phyloP scores from a whole-genome alignment of 1,139 yeast genomes.

The Sugiyamaella xylanicola region DNA sequence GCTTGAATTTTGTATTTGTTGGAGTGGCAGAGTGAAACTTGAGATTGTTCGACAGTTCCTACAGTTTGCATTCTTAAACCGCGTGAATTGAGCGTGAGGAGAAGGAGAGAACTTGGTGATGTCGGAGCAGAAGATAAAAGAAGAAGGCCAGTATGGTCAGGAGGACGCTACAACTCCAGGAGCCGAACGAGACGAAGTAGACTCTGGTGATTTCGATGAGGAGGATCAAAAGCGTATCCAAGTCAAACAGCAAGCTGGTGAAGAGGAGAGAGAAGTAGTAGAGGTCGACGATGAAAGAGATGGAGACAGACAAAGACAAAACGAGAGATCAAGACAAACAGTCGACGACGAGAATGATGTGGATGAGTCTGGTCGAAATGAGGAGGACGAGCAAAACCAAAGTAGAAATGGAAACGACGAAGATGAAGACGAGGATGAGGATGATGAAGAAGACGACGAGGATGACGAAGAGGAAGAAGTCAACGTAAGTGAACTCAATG shows the following conservation, averaged over 20 bases:
- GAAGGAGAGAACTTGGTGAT: background rate
- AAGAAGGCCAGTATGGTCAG: conserved; percentile 4
- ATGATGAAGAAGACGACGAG: conserved; percentile 36
- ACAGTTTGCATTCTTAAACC: background rate
- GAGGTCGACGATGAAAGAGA: too few relatives aligned
- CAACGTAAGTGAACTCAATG: conserved; percentile 34
- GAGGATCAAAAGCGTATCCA: background rate
- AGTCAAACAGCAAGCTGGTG: conserved; percentile 34
- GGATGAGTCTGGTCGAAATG: too few relatives aligned
- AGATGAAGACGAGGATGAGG: conserved; percentile 36
- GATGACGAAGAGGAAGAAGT: conserved; percentile 36
- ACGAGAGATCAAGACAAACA: conserved; percentile 26
- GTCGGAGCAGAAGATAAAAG: conserved; percentile 8
- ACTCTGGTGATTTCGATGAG: too few relatives aligned
- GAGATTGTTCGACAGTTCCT: background rate
- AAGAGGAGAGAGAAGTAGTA: too few relatives aligned
- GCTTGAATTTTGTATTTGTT: too few relatives aligned
- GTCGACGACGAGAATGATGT: conserved; percentile 26
- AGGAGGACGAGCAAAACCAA: conserved; percentile 1
- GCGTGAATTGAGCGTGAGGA: background rate
- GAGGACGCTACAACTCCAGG: conserved; percentile 10
- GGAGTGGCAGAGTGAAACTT: too few relatives aligned
- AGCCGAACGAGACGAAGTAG: conserved; percentile 11
- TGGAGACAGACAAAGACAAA: too few relatives aligned
- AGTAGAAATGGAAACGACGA: conserved; percentile 23